These are phyloP conservation scores for Acacia pycnantha DNA, from an alignment of 331 rosid species.

Conservation along the genomic window DNA sequence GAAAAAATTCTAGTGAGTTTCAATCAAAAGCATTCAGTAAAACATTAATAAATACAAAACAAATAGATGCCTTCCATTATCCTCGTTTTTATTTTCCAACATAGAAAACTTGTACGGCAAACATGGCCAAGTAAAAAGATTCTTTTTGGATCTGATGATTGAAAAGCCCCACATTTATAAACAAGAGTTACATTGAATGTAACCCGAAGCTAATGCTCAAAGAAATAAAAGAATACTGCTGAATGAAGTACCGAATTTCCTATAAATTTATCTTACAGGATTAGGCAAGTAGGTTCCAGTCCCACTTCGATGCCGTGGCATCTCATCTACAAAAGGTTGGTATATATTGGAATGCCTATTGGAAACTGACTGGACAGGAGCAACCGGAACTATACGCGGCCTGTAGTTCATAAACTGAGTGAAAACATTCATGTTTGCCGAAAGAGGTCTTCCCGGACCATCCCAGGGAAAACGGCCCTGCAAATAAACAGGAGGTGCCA, in stretches of 20 bases:
- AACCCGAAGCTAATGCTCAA: background rate
- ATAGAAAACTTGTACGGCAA: background rate
- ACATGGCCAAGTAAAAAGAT: background rate
- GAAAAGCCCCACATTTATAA: background rate
- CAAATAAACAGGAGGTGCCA: constrained; percentile 76
- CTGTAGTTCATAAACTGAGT: constrained; percentile 64
- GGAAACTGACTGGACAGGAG: constrained; percentile 75
- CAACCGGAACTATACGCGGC: constrained; percentile 68
- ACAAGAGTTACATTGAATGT: background rate
- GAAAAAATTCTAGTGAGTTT: no score
- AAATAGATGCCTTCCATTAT: background rate
- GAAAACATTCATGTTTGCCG: constrained; percentile 64
- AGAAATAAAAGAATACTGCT: constrained; percentile 10
- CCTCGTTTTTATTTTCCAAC: background rate
- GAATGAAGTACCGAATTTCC: background rate
- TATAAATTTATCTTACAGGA: constrained; percentile 70
- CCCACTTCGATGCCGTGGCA: constrained; percentile 90
- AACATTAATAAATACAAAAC: no score
- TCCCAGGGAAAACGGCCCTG: constrained; percentile 90
- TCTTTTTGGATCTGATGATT: background rate
- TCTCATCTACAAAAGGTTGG: constrained; percentile 75
- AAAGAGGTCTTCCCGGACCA: constrained; percentile 92
- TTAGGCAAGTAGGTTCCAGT: constrained; percentile 96
- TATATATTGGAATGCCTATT: constrained; percentile 72
- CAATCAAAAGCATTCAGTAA: no score